Conservation (phyloP, 768 basidiomycete species). For the Boletus coccyginus region DNA sequence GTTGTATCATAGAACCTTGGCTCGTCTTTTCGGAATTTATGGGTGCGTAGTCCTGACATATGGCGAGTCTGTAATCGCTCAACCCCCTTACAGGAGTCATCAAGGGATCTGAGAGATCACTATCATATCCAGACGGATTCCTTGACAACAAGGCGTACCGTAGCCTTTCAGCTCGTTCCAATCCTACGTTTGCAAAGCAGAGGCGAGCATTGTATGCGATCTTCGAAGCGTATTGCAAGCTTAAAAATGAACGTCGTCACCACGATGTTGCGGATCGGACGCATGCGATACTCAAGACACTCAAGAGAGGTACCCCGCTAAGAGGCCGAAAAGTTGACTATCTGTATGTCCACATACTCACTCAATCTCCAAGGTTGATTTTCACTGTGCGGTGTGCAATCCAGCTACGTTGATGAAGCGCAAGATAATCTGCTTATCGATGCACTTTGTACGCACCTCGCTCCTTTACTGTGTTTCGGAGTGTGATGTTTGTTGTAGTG, state of each 20-base stretch:
- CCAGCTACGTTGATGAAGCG: conserved; percentile 66
- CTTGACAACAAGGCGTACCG: conserved; percentile 46
- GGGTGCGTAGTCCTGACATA: conserved; percentile 37
- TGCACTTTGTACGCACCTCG: conserved; percentile 43
- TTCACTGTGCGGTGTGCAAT: background rate
- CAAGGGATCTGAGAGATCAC: conserved; percentile 60
- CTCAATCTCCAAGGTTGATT: background rate
- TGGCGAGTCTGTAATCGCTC: background rate
- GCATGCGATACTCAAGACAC: conserved; percentile 42
- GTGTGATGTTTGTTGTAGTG: conserved; percentile 39
- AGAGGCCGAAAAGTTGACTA: conserved; percentile 49
- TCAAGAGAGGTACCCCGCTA: conserved; percentile 29
- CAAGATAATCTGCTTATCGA: conserved; percentile 74
- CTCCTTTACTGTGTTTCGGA: background rate
- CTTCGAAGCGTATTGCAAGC: conserved; percentile 50
- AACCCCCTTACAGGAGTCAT: conserved; percentile 46
- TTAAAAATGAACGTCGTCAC: conserved; percentile 42
- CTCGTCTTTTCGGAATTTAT: conserved; percentile 55
- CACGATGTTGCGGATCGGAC: conserved; percentile 65
- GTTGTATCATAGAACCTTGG: too few relatives aligned
- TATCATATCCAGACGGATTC: conserved; percentile 34
- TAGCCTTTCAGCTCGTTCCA: conserved; percentile 47
- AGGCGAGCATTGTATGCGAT: conserved; percentile 49
- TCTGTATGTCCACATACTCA: conserved; percentile 39
- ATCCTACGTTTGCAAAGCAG: conserved; percentile 52